A percentile compares a stretch with the other conserved stretches of the same genome.
Evolutionary conservation across 2,329 filamentous ascomycete species (phyloP).

Genomic region (Paecilomyces fulvus): DNA sequence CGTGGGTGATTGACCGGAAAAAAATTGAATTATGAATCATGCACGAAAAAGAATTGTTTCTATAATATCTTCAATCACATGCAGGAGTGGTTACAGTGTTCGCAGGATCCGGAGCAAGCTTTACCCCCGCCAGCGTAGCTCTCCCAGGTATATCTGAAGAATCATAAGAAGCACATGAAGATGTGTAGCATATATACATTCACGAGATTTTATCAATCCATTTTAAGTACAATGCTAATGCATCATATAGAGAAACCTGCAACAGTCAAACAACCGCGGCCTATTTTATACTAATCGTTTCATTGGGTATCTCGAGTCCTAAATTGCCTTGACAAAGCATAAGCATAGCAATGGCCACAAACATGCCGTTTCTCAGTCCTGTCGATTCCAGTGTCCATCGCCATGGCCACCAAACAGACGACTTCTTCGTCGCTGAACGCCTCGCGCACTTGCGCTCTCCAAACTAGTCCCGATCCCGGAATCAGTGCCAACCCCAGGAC

Average conservation of each 20-base stretch:
- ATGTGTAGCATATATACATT: background rate
- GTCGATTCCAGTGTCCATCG: background rate
- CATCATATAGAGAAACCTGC: background rate
- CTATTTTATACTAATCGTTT: background rate
- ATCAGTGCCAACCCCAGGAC: constrained; percentile 28
- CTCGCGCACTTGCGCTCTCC: constrained; percentile 22
- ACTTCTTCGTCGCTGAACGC: constrained; percentile 25
- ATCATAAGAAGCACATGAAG: no score
- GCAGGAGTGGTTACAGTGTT: background rate
- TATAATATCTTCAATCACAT: background rate
- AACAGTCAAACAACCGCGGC: background rate
- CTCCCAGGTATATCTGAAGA: background rate
- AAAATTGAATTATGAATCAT: background rate
- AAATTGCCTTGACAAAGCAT: background rate
- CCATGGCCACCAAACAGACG: constrained; percentile 11
- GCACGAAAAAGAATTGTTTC: background rate
- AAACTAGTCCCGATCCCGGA: constrained; percentile 49
- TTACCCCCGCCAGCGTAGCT: background rate
- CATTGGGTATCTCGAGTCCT: constrained; percentile 2
- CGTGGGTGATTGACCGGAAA: no score
- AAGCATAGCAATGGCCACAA: background rate
- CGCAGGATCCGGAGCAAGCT: background rate
- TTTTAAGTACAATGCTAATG: background rate
- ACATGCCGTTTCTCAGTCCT: background rate
- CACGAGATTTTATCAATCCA: background rate